Evolutionary conservation across 768 basidiomycete species (phyloP).

Genomic region (Russula brevipes): DNA sequence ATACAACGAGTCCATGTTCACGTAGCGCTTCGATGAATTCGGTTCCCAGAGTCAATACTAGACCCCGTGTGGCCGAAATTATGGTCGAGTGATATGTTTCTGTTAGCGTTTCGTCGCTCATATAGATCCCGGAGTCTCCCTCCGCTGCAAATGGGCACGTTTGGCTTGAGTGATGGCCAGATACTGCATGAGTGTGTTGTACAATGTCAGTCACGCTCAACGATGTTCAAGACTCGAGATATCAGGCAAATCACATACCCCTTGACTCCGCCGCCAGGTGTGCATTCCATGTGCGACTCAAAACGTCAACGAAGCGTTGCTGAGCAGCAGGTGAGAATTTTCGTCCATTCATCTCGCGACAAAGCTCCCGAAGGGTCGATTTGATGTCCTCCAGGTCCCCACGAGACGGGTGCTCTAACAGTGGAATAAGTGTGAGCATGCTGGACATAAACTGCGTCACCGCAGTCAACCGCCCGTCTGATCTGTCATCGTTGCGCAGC

Average conservation of each 20-base stretch:
- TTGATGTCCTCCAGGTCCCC: conserved; percentile 5
- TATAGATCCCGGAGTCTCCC: too few species aligned
- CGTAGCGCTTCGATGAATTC: background rate
- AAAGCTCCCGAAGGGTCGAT: conserved; percentile 1
- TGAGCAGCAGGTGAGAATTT: conserved; percentile 1
- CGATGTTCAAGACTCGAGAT: background rate
- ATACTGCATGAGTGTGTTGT: background rate
- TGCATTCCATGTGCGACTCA: background rate
- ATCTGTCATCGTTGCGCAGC: background rate
- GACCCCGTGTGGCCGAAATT: background rate
- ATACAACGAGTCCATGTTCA: too few species aligned
- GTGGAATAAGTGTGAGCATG: background rate
- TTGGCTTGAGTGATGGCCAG: too few species aligned
- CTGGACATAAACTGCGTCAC: conserved; percentile 1
- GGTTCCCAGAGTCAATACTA: background rate
- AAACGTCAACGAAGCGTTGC: background rate
- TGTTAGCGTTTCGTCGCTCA: background rate
- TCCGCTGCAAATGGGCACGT: too few species aligned
- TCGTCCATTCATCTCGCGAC: background rate
- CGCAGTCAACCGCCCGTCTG: background rate
- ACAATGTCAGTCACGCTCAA: background rate
- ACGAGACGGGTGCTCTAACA: background rate
- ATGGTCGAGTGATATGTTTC: conserved; percentile 1
- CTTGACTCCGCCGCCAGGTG: background rate
- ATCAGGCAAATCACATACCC: background rate